Evolutionary conservation across 2,329 filamentous ascomycete genomes (phyloP), one percentile per base, ranked within the genome.

Genomic region (Cladobotryum mycophilum): DNA sequence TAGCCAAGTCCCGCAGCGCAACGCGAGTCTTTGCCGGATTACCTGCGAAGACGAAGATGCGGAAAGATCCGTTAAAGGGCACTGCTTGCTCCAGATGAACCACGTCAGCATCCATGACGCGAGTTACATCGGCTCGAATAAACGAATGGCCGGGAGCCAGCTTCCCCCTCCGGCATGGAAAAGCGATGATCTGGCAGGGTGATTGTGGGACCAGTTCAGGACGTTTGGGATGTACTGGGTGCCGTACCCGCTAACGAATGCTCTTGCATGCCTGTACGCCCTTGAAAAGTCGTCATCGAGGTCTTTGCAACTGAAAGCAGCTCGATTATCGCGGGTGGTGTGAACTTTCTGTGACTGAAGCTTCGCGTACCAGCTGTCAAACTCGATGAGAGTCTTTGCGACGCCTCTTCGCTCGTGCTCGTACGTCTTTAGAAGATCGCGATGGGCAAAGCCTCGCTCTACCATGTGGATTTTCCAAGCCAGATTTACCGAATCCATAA

Each of bases 401-500:
- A 95, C 85, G 51, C 86, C 77, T 65, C 88, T 91, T 52, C 91
- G 85, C 70, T 96, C 91, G 2, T 79, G 76, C 70, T 96, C 89
- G 66, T 96, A 97, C 0, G 91, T 93, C 55, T 84, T 80, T 46
- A 97, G 78, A 15, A 93, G 76, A 3, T 80, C 80, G 53, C 88
- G 85, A 30, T 83, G 71, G 1, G 89, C 88, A 58, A 95, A 88
- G 12, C 89, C 89, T 22, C 79, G 77, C 65, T 96, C 90, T 8
- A 96, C 92, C 36, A 88, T 83, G 64, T 96, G 91, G 47, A 96
- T 88, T 73, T 97, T 97, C 91, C 91, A 97, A 6, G 91, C 90
- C 38, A 97, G 76, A 67, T 96, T 97, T 53, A 89, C 81, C 1
- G 89, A 89, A 58, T 92, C 86, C 48, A 87, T 73, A 69, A 89